phyloP scores from a whole-genome alignment of 129 eudicot species.

The Kitagawia praeruptora region DNA sequence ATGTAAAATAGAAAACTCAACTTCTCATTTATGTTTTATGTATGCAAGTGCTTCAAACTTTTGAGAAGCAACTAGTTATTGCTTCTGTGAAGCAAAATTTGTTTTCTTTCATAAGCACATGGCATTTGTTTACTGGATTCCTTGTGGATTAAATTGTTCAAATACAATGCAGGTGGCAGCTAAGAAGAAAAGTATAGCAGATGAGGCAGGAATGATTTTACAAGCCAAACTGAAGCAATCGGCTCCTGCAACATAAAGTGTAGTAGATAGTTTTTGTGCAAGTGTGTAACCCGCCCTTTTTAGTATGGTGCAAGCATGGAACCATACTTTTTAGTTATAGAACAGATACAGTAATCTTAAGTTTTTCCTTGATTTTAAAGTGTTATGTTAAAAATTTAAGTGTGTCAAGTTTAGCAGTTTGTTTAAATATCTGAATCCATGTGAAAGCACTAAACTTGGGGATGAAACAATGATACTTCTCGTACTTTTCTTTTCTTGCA shows the following conservation, averaged over 20 bases:
- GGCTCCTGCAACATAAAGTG: slow-evolving; percentile 27
- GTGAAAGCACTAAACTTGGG: background rate
- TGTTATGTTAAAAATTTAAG: background rate
- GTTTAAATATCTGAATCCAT: background rate
- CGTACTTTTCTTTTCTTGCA: background rate
- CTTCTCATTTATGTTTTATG: background rate
- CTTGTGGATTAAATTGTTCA: background rate
- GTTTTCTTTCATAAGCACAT: background rate
- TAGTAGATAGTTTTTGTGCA: background rate
- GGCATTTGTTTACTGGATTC: background rate
- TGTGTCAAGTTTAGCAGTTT: background rate
- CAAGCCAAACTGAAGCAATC: slow-evolving; percentile 76
- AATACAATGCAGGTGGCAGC: slow-evolving; percentile 58
- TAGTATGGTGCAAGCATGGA: background rate
- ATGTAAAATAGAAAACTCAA: background rate
- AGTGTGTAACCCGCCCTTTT: background rate
- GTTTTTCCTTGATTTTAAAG: background rate
- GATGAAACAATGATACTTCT: too few relatives aligned
- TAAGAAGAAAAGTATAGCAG: slow-evolving; percentile 81
- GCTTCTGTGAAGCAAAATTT: background rate
- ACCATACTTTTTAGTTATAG: background rate
- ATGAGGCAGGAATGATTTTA: slow-evolving; percentile 67
- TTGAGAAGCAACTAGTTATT: background rate
- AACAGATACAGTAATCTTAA: background rate
- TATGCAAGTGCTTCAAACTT: background rate